A percentile compares a stretch with the other conserved stretches of the same genome.
Evolutionary conservation across 306 rosid genomes (phyloP).

Genomic region (Sindora glabra): DNA sequence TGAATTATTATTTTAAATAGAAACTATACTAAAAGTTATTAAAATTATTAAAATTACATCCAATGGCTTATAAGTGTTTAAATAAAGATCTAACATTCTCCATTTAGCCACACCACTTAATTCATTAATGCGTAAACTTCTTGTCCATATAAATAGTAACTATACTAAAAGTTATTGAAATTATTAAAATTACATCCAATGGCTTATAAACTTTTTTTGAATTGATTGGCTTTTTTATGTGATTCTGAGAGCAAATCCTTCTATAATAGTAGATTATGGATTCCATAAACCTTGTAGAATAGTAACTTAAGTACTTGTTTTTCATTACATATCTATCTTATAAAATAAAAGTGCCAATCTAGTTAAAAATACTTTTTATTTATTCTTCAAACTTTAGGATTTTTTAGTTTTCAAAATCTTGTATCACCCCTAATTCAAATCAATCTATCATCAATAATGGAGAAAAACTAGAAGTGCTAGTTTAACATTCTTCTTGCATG

Average conservation of each 20-base stretch:
- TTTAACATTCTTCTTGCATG: no score
- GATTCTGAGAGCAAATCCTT: slow-evolving; percentile 10
- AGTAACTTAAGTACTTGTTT: slow-evolving; percentile 13
- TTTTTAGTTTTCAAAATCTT: not conserved
- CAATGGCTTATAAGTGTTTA: no score
- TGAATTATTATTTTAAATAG: no score
- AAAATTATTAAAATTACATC: no score
- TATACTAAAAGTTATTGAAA: slow-evolving; percentile 67
- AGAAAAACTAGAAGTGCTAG: no score
- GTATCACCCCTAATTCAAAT: no score
- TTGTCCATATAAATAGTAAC: slow-evolving; percentile 22
- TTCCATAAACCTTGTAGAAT: slow-evolving; percentile 17
- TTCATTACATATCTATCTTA: not conserved
- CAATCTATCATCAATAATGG: not conserved
- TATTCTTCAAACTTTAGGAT: not conserved
- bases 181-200: no score
- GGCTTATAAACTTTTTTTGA: slow-evolving; percentile 71
- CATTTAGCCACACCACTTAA: no score
- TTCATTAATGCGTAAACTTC: no score
- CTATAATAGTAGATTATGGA: slow-evolving; percentile 24
- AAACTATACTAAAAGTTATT: no score
- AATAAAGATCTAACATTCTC: no score
- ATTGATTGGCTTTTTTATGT: slow-evolving; percentile 47
- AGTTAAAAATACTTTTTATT: not conserved
- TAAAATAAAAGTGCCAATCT: slow-evolving; percentile 4